Evolutionary conservation across 177 flowering plant genomes (phyloP).

Genomic region (Vitis hybrid): DNA sequence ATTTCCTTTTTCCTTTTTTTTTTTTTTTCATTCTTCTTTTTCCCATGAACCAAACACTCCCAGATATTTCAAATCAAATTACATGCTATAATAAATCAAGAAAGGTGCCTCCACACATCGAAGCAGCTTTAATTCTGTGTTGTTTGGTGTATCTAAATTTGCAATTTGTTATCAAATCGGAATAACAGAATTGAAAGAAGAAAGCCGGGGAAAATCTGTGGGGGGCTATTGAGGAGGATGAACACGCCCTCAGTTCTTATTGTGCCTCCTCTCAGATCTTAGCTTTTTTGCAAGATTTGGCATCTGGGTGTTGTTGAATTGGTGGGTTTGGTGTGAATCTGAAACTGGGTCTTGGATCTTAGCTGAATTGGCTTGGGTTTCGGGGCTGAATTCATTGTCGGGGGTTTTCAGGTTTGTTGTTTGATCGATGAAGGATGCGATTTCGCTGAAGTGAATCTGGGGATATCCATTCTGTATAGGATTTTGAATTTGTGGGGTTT

Average conservation of each 20-base stretch:
- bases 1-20: constrained; percentile 7
- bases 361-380: constrained; percentile 2
- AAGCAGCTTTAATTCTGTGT: not conserved
- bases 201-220: not conserved
- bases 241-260: constrained; percentile 29
- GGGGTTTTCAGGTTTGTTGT: constrained; percentile 12
- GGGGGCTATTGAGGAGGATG: constrained; percentile 30
- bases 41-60: not conserved
- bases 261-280: constrained; percentile 44
- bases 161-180: constrained; percentile 21
- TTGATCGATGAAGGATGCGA: constrained; percentile 37
- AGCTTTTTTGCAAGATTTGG: constrained; percentile 22
- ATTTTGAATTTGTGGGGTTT: constrained; percentile 13
- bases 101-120: not conserved
- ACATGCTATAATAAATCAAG: not conserved
- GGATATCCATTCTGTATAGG: constrained; percentile 5
- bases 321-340: constrained; percentile 31
- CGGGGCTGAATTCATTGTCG: not conserved
- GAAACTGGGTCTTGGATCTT: constrained; percentile 21
- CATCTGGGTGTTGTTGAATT: constrained; percentile 26
- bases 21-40: constrained; percentile 12
- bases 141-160: constrained; percentile 24
- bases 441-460: constrained; percentile 27
- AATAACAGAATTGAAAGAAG: constrained; percentile 14
- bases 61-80: constrained; percentile 4